Evolutionary conservation across 2,329 filamentous ascomycete genomes (phyloP).

Genomic region (Ambrosiella cleistominuta): DNA sequence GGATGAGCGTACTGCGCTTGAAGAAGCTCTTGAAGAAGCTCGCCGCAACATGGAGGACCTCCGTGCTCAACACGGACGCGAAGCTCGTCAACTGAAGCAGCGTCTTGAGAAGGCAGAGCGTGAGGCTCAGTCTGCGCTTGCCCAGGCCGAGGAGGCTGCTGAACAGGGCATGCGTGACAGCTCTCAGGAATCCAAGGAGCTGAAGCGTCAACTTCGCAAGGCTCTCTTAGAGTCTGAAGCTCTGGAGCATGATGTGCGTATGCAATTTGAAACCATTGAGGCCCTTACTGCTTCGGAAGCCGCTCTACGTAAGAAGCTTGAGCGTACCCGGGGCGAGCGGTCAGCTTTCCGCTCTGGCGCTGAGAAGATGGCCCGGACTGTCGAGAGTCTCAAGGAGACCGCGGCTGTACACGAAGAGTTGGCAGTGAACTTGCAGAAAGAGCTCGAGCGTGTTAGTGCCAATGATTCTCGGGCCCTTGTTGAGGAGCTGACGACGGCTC

Average conservation of each 20-base stretch:
- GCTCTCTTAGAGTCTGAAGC: conserved; percentile 48
- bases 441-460: conserved; percentile 17
- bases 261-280: conserved; percentile 49
- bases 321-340: conserved; percentile 49
- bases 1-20: conserved; percentile 39
- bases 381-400: conserved; percentile 28
- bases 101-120: conserved; percentile 34
- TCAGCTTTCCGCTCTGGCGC: conserved; percentile 35
- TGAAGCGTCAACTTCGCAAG: conserved; percentile 43
- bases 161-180: conserved; percentile 19
- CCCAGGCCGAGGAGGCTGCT: conserved; percentile 18
- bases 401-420: conserved; percentile 15
- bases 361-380: conserved; percentile 36
- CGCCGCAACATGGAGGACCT: conserved; percentile 34
- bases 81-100: conserved; percentile 27
- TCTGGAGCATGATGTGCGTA: conserved; percentile 53
- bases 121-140: conserved; percentile 24
- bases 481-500: conserved; percentile 18
- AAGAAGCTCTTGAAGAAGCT: conserved; percentile 39
- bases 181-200: conserved; percentile 37
- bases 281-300: conserved; percentile 37
- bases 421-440: conserved; percentile 2
- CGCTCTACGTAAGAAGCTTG: conserved; percentile 48
- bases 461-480: conserved; percentile 16
- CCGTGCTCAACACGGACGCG: conserved; percentile 25